Base-by-base conservation (phyloP, 495 filamentous ascomycete genomes). In the Immersiella caudata region DNA sequence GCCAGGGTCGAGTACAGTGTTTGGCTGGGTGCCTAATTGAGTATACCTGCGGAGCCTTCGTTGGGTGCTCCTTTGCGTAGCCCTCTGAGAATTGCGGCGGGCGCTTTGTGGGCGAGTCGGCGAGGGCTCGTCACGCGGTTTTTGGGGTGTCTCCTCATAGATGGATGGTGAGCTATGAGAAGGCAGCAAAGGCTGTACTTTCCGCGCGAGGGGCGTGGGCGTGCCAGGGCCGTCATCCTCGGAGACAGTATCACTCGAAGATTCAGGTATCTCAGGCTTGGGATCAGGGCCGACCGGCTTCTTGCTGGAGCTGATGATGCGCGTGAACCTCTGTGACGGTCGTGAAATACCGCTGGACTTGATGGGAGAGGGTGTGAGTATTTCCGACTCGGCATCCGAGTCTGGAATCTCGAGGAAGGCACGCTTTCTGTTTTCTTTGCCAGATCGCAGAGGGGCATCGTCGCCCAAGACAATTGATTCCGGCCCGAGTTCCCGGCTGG, bases 351-450 rank as follows among this genome's bases (percentile, higher is more conserved):
- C 60, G 2, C 22, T 52, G 7, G 68, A 24, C 21, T 64, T 71
- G 50, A 62, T 33, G 0, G 76, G 74, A 6, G 76, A 71, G 0
- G 76, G 71, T 9, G 62, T 67, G 29, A 75, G 21, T 46, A 68
- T 71, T 6, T 66, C 70, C 20, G 73, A 35, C 11, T 83, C 81
- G 36, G 80, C 79, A 29, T 82, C 79, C 5, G 79, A 79, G 62
- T 82, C 80, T 6, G 79, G 78, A 1, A 82, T 76, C 62, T 81
- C 79, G 16, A 59, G 33, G 33, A 70, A 71, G 6, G 36, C 50
- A 5, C 65, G 60, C 57, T 70, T 70, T 33, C 56, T 64, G 33
- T 59, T 60, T 16, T 64, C 63, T 27, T 65, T 65, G 21, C 49
- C 52, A 6, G 63, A 65, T 2, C 63, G 18, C 18, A 50, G 18